Base-by-base conservation (phyloP, 2,329 filamentous ascomycete species). In the Trichoderma aggressivum region DNA sequence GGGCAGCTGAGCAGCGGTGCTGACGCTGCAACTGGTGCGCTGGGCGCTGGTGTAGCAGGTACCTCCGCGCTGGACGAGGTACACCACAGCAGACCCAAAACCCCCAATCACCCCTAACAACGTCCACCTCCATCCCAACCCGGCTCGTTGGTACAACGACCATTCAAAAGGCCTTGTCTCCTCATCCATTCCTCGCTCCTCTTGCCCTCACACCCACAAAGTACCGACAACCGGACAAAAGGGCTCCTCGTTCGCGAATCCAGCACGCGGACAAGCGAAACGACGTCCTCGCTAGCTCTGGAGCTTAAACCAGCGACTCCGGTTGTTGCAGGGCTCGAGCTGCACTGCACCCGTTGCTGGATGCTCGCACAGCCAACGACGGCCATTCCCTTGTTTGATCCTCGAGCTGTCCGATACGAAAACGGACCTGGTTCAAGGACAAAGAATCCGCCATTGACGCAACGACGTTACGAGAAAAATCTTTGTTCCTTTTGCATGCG, bases 151-250 rank as follows among this genome's bases (percentile, higher is more conserved):
- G 67, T 64, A 56, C 68, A 59, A 56, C 67, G 71, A 47, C 71
- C 79, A 82, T 83, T 82, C 76, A 83, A 82, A 83, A 82, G 77
- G 78, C 80, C 76, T 77, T 77, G 78, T 74, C 80, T 79, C 80
- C 80, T 76, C 79, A 75, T 76, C 75, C 76, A 74, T 75, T 76
- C 76, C 74, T 76, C 74, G 73, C 73, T 72, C 73, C 74, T 71
- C 73, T 75, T 75, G 76, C 72, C 72, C 75, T 75, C 75, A 75
- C 74, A 75, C 76, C 75, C 77, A 79, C 78, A 75, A 75, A 72
- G 74, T 72, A 74, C 68, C 72, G 71, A 71, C 69, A 67, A 21
- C 30, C 71, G 70, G 72, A 71, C 53, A 72, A 39, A 56, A 70
- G 32, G 60, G 50, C 43, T 68, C 67, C 66, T 72, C 65, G 67